Percentiles rank a stretch among this genome's conserved stretches.
Evolutionary conservation across 164 flowering plant species (phyloP).

Genomic region (Houttuynia cordata): DNA sequence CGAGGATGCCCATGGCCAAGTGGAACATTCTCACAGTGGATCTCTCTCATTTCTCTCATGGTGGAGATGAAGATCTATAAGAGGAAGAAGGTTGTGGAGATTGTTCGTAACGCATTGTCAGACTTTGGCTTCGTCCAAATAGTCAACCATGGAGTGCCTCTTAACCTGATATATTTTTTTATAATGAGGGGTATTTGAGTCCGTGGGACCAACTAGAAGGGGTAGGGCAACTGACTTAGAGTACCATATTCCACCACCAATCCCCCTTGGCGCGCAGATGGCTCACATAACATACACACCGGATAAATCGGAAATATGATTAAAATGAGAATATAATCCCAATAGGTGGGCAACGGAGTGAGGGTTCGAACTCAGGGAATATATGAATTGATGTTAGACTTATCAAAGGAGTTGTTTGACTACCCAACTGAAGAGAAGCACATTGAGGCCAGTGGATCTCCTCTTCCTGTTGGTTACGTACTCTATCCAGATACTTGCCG

Average conservation of each 20-base stretch:
- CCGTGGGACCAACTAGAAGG: too few species aligned
- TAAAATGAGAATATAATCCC: too few species aligned
- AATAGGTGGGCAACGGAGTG: too few species aligned
- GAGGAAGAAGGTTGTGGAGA: conserved; percentile 10
- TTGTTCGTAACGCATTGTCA: conserved; percentile 13
- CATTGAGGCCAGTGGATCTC: conserved; percentile 6
- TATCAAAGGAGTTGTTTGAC: conserved; percentile 18
- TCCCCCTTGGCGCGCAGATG: too few species aligned
- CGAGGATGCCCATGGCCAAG: neutral
- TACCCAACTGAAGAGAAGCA: conserved; percentile 17
- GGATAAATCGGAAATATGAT: too few species aligned
- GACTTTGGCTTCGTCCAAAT: conserved; percentile 23
- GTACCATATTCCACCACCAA: too few species aligned
- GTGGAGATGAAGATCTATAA: conserved; percentile 11
- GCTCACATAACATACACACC: too few species aligned
- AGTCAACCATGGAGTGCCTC: conserved; percentile 21
- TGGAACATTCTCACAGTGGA: conserved; percentile 11
- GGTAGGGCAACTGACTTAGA: too few species aligned
- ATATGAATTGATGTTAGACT: conserved; percentile 26
- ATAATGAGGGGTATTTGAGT: too few species aligned
- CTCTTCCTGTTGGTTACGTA: conserved; percentile 18
- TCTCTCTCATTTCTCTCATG: conserved; percentile 15
- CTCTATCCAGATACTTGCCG: conserved; percentile 2
- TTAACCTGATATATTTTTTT: too few species aligned
- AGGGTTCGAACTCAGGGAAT: too few species aligned